Percentiles rank a stretch among this genome's conserved stretches.
phyloP scores from a whole-genome alignment of 306 rosid species.

The Carpinus fangiana region DNA sequence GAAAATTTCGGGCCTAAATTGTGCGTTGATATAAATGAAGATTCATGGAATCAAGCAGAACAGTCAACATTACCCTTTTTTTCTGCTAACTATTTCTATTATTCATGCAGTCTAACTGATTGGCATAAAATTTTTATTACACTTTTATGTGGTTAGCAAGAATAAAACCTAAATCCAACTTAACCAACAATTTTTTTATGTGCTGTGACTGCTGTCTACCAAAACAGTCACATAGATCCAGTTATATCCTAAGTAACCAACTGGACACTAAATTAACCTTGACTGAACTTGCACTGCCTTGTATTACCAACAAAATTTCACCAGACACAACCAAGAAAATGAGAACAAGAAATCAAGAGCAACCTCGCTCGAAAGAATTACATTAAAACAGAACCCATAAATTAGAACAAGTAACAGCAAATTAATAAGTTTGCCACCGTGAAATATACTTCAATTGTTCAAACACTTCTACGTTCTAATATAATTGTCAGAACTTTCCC shows the following conservation, averaged over 20 bases:
- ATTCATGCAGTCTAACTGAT: background rate
- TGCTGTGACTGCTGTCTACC: background rate
- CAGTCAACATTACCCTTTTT: background rate
- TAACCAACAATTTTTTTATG: background rate
- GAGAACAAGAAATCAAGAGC: background rate
- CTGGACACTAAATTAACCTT: background rate
- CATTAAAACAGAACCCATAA: background rate
- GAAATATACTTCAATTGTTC: background rate
- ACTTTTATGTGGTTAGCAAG: background rate
- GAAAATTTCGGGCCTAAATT: background rate
- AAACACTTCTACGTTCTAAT: background rate
- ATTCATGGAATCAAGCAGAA: background rate
- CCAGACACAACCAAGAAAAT: background rate
- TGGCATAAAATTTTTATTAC: too few relatives aligned
- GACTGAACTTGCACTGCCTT: background rate
- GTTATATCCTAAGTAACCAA: background rate
- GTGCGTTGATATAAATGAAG: background rate
- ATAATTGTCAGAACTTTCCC: background rate
- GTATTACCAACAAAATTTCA: background rate
- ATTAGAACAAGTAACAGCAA: background rate
- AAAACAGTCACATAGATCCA: background rate
- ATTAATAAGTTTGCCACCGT: background rate
- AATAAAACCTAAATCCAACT: background rate
- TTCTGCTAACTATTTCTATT: background rate
- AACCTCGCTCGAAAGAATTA: background rate